Conservation (phyloP, 2,329 filamentous ascomycete species). For the Dothistroma pini region DNA sequence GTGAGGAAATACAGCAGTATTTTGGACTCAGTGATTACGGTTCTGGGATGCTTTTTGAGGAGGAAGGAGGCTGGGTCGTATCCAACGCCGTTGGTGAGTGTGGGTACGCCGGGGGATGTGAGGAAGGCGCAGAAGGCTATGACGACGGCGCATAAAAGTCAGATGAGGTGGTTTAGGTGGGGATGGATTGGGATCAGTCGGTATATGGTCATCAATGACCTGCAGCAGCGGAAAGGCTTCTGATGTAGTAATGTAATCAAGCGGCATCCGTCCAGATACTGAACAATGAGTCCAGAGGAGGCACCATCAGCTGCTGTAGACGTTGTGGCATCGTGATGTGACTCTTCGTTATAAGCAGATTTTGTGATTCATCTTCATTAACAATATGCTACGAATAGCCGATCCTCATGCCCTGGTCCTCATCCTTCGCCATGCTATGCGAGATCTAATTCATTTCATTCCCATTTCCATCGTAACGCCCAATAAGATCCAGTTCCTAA, state of each 20-base stretch:
- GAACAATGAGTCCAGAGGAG: background rate
- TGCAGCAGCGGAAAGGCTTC: constrained; percentile 56
- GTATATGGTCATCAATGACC: constrained; percentile 94
- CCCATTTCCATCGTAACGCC: background rate
- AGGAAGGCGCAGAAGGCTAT: constrained; percentile 77
- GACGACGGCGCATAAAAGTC: constrained; percentile 84
- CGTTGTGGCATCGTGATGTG: no score
- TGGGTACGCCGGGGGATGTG: constrained; percentile 63
- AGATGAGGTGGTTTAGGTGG: constrained; percentile 99
- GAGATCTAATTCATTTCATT: constrained; percentile 3
- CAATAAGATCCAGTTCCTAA: constrained; percentile 7
- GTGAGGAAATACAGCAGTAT: constrained; percentile 77
- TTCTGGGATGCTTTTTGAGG: constrained; percentile 53
- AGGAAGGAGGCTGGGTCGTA: constrained; percentile 52
- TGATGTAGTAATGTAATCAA: constrained; percentile 4
- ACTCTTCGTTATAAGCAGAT: background rate
- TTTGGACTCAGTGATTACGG: constrained; percentile 69
- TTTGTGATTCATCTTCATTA: background rate
- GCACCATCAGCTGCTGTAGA: no score
- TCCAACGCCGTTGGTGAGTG: constrained; percentile 61
- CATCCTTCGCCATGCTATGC: constrained; percentile 19
- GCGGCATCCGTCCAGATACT: background rate
- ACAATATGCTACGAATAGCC: background rate
- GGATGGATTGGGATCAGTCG: constrained; percentile 87
- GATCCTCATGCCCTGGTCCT: background rate